These are phyloP conservation scores for Zymoseptoria ardabiliae DNA, from an alignment of 2,329 filamentous ascomycete genomes.

Conservation along the genomic window DNA sequence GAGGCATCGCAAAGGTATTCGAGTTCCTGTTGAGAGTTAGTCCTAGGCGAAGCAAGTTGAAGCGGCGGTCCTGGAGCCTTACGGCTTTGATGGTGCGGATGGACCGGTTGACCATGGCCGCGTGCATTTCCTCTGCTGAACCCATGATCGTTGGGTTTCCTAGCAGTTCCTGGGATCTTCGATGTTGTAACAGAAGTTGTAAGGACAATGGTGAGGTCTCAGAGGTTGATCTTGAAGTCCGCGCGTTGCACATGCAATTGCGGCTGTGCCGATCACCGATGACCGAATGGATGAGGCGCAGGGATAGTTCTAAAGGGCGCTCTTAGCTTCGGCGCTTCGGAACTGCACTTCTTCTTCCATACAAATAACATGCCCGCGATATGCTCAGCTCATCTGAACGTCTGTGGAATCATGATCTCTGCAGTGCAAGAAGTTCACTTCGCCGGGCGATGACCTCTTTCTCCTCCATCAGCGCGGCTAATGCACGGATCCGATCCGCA, in stretches of 20 bases:
- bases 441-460: neutral
- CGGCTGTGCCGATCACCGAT: neutral
- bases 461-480: neutral
- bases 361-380: neutral
- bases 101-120: constrained; percentile 70
- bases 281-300: neutral
- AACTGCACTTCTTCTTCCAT: neutral
- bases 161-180: neutral
- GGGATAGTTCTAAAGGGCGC: neutral
- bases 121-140: constrained; percentile 37
- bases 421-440: neutral
- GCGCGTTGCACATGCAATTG: neutral
- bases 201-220: neutral
- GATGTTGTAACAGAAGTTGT: neutral
- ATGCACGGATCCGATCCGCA: neutral
- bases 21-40: constrained; percentile 59
- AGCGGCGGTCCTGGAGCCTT: neutral
- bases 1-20: constrained; percentile 80
- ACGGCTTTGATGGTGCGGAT: constrained; percentile 74
- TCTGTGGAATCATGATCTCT: neutral
- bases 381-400: neutral
- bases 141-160: constrained; percentile 19
- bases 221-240: neutral
- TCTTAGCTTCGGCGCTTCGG: neutral
- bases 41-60: neutral